These are phyloP conservation scores for Pycnococcus provasolii DNA, from an alignment of 139 green algal species.

Conservation along the genomic window DNA sequence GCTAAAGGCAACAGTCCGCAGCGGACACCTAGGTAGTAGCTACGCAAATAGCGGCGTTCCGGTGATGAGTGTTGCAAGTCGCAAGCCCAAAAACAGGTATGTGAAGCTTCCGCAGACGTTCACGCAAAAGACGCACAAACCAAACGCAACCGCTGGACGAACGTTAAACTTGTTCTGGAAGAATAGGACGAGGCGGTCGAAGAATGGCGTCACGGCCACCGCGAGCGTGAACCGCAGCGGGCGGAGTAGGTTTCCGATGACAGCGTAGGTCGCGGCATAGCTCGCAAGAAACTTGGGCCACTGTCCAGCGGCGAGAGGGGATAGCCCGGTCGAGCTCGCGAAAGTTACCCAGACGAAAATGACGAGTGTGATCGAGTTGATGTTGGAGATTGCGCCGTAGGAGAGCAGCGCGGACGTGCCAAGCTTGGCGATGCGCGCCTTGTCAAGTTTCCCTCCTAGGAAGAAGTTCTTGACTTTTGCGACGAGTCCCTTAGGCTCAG, in stretches of 20 bases:
- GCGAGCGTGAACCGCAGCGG: slow-evolving; percentile 44
- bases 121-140: slow-evolving; percentile 5
- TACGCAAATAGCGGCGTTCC: background rate
- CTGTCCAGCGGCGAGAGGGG: slow-evolving; percentile 25
- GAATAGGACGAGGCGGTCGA: slow-evolving; percentile 39
- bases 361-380: slow-evolving; percentile 20
- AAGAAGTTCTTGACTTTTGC: background rate
- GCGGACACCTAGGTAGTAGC: background rate
- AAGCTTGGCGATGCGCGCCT: slow-evolving; percentile 6
- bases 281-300: slow-evolving; percentile 45
- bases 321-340: background rate
- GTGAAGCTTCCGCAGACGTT: slow-evolving; percentile 15
- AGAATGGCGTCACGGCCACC: slow-evolving; percentile 41
- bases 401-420: slow-evolving; percentile 16
- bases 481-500: background rate
- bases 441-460: background rate
- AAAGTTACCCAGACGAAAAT: slow-evolving; percentile 9
- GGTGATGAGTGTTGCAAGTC: slow-evolving; percentile 1
- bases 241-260: slow-evolving; percentile 38
- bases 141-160: background rate
- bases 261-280: slow-evolving; percentile 33
- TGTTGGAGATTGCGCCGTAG: slow-evolving; percentile 13
- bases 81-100: slow-evolving; percentile 8
- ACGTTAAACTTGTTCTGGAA: slow-evolving; percentile 3
- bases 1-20: too few relatives aligned